A percentile compares a stretch with the other conserved stretches of the same genome.
phyloP scores from a whole-genome alignment of 148 eudicot genomes.

The Chenopodium berlandieri region DNA sequence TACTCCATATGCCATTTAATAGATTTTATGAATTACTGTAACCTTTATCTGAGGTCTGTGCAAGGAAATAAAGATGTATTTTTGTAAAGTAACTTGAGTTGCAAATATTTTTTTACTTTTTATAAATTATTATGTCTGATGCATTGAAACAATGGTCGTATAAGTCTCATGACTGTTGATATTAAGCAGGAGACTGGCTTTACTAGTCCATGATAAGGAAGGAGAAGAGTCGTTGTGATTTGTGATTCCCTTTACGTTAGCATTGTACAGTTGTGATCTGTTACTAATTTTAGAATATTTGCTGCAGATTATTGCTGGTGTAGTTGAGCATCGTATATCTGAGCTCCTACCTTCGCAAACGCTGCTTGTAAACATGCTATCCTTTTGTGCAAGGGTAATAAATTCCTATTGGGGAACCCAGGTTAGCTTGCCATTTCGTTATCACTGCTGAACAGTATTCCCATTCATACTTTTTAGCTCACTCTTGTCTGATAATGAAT shows the following conservation, averaged over 20 bases:
- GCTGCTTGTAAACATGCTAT: slow-evolving; percentile 71
- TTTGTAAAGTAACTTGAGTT: neutral
- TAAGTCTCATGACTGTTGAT: neutral
- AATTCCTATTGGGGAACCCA: slow-evolving; percentile 98
- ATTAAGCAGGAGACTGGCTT: too few species aligned
- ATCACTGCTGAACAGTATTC: neutral
- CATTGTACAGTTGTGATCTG: neutral
- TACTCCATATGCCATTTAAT: too few species aligned
- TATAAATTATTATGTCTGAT: too few species aligned
- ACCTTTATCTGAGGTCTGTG: neutral
- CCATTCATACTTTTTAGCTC: neutral
- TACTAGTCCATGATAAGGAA: neutral
- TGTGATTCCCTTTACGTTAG: neutral
- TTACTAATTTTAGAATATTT: slow-evolving; percentile 9
- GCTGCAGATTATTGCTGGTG: slow-evolving; percentile 89
- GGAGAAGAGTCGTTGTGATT: neutral
- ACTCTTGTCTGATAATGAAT: slow-evolving; percentile 2
- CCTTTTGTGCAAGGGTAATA: slow-evolving; percentile 64
- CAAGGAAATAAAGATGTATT: too few species aligned
- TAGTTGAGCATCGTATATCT: slow-evolving; percentile 88
- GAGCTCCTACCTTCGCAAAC: slow-evolving; percentile 72
- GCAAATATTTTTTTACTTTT: neutral
- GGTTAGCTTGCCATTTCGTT: slow-evolving; percentile 45
- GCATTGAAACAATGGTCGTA: neutral
- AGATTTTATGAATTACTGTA: neutral